Evolutionary conservation across 495 filamentous ascomycete species (phyloP), one percentile per base, ranked within the genome.

Genomic region (Tuber microsphaerosporum): DNA sequence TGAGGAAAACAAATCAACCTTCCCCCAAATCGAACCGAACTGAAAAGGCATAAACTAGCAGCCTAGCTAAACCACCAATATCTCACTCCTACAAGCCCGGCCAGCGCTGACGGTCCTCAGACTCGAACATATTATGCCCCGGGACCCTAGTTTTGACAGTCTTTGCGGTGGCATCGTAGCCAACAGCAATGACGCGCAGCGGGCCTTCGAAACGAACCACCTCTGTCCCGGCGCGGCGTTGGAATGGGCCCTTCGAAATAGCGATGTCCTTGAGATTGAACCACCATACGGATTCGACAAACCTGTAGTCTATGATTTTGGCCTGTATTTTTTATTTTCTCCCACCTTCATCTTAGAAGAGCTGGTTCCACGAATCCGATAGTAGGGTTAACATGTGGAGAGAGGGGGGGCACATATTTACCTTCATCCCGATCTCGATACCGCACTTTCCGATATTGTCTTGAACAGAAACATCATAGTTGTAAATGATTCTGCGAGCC

Each of bases 381-480:
- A 65, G 26, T 31, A 12, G 16, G 56, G 4, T 2, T 65, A 5
- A 16, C 12, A 2, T 31, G 14, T 34, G 5, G 56, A 26, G 56
- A 34, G 56, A 34, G 56, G 56, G 26, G 26, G 26, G 16, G 45
- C 4, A 65, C 26, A 65, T 65, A 65, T 34, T 17, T 65, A 65
- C 56, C 56, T 65, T 65, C 56, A 65, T 34, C 17, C 31, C 31
- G 26, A 65, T 34, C 56, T 65, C 56, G 31, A 65, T 26, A 34
- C 56, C 56, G 56, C 56, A 65, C 56, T 65, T 65, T 34, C 12
- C 56, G 26, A 65, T 65, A 65, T 65, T 65, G 56, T 65, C 56
- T 16, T 65, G 56, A 31, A 65, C 56, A 34, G 56, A 65, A 0
- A 65, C 26, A 17, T 65, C 56, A 26, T 65, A 65, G 16, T 65